Conservation (phyloP, 345 rosid genomes). For the Acer yangbiense region DNA sequence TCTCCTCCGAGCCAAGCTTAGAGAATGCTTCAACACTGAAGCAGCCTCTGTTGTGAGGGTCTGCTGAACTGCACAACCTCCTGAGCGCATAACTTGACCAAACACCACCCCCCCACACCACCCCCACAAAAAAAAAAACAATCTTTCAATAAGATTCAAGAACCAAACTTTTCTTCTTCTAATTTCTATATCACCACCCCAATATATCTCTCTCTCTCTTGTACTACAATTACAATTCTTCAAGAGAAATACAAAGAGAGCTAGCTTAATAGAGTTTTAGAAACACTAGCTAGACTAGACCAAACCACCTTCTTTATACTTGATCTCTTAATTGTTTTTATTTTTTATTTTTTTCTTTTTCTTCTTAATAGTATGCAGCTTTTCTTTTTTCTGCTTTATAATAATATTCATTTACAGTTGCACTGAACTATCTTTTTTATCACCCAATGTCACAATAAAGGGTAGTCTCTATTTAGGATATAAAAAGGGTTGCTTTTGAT, state of each 20-base stretch:
- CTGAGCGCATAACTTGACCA: constrained; percentile 87
- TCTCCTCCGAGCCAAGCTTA: constrained; percentile 77
- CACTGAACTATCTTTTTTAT: constrained; percentile 37
- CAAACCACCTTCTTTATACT: constrained; percentile 48
- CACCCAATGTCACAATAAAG: constrained; percentile 31
- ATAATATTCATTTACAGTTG: constrained; percentile 27
- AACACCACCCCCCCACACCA: constrained; percentile 56
- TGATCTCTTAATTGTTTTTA: constrained; percentile 16
- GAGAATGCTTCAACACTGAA: constrained; percentile 92
- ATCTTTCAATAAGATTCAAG: background rate
- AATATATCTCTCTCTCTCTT: constrained; percentile 25
- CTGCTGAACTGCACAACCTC: constrained; percentile 89
- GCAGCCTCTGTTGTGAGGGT: constrained; percentile 99
- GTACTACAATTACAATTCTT: background rate
- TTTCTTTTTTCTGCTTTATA: constrained; percentile 25
- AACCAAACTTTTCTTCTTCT: constrained; percentile 13
- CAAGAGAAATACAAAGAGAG: constrained; percentile 6
- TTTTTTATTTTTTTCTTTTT: constrained; percentile 7
- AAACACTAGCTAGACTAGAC: constrained; percentile 35
- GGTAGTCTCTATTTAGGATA: constrained; percentile 13
- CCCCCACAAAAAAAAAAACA: constrained; percentile 27
- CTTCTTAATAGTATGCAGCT: constrained; percentile 19
- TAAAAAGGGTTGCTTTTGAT: constrained; percentile 28
- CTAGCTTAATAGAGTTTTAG: constrained; percentile 33
- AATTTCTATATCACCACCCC: constrained; percentile 14